Conservation (phyloP, 2,329 filamentous ascomycete genomes). For the Hymenoscyphus fructigenus region DNA sequence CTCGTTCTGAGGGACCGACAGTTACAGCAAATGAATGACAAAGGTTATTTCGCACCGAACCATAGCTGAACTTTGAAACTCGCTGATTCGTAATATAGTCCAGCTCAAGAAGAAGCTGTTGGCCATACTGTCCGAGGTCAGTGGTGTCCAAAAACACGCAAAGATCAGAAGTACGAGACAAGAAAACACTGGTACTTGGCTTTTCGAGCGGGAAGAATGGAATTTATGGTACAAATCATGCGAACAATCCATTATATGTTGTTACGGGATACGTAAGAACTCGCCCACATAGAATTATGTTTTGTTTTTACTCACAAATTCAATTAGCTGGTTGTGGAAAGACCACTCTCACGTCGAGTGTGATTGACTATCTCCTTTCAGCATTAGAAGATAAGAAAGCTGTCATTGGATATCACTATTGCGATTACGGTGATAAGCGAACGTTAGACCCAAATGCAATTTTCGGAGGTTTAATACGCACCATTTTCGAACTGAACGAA, state of each 20-base stretch:
- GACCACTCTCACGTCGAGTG: constrained; percentile 12
- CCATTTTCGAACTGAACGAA: constrained; percentile 6
- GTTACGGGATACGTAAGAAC: constrained; percentile 22
- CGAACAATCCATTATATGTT: constrained; percentile 16
- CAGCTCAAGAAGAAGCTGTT: constrained; percentile 7
- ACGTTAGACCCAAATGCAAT: constrained; percentile 20
- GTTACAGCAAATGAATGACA: not conserved
- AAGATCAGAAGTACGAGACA: constrained; percentile 14
- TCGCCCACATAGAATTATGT: not conserved
- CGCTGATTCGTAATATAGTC: not conserved
- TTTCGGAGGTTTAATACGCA: constrained; percentile 16
- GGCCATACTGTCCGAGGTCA: constrained; percentile 12
- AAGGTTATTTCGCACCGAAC: not conserved
- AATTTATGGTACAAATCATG: constrained; percentile 6
- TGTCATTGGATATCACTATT: constrained; percentile 17
- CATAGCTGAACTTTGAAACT: no score
- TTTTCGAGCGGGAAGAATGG: constrained; percentile 9
- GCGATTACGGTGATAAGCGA: constrained; percentile 23
- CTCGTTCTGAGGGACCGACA: not conserved
- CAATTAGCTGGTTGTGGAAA: constrained; percentile 21
- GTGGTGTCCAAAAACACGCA: constrained; percentile 12
- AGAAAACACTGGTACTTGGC: constrained; percentile 19
- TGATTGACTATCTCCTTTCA: constrained; percentile 16
- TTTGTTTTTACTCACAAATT: constrained; percentile 7
- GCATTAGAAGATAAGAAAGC: not conserved